A percentile compares a stretch with the other conserved stretches of the same genome.
Conservation (phyloP, 1,139 yeast species). For the Suhomyces atakaporum region DNA sequence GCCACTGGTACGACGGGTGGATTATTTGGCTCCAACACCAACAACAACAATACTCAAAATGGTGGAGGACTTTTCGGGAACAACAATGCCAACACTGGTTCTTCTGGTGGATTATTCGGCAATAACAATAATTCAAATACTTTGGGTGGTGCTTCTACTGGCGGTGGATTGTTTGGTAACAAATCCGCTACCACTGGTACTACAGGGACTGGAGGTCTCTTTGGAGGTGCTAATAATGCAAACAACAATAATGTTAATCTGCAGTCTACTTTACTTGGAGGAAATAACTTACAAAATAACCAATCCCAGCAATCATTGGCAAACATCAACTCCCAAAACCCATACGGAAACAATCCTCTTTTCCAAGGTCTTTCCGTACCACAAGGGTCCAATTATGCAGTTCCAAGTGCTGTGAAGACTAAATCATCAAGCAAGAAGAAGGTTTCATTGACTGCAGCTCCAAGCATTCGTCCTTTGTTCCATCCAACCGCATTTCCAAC, state of each 20-base stretch:
- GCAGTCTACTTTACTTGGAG: conserved; percentile 15
- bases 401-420: conserved; percentile 8
- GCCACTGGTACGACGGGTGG: conserved; percentile 22
- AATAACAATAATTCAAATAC: conserved; percentile 9
- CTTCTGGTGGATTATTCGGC: conserved; percentile 30
- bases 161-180: conserved; percentile 17
- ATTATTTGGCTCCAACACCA: conserved; percentile 19
- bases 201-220: conserved; percentile 18
- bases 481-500: conserved; percentile 8
- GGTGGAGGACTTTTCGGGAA: conserved; percentile 36
- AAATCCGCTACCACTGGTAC: conserved; percentile 15
- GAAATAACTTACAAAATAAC: conserved; percentile 18
- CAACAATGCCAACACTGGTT: conserved; percentile 7
- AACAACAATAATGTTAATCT: conserved; percentile 7
- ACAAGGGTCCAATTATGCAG: conserved; percentile 3
- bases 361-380: conserved; percentile 43
- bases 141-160: conserved; percentile 13
- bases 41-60: conserved; percentile 9
- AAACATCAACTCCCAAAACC: conserved; percentile 60
- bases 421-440: conserved; percentile 7
- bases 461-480: conserved; percentile 9
- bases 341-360: conserved; percentile 72
- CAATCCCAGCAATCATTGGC: conserved; percentile 35
- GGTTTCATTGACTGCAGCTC: conserved; percentile 8
- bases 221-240: conserved; percentile 20